Conservation (phyloP, 805 yeast genomes). For the Wickerhamiella sorbophila region DNA sequence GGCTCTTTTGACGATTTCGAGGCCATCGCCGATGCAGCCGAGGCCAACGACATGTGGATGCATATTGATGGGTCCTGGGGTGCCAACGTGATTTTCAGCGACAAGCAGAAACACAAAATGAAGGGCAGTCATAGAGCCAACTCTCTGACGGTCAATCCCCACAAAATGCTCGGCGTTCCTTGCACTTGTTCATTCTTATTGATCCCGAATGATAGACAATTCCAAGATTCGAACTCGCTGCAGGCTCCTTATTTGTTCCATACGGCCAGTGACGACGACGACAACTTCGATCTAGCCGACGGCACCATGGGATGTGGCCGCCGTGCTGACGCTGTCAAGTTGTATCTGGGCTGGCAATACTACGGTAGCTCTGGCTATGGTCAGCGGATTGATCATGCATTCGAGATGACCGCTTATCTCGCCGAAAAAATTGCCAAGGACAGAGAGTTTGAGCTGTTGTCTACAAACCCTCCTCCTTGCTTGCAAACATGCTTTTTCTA, state of each 20-base stretch:
- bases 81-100: conserved; percentile 63
- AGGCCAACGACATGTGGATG: conserved; percentile 49
- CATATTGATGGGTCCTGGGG: conserved; percentile 92
- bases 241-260: conserved; percentile 75
- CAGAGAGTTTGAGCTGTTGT: conserved; percentile 41
- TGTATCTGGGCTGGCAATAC: conserved; percentile 69
- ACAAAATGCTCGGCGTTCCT: conserved; percentile 82
- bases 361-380: conserved; percentile 57
- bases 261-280: conserved; percentile 34
- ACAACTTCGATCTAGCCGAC: conserved; percentile 61
- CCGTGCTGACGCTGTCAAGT: conserved; percentile 65
- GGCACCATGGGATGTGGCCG: conserved; percentile 92
- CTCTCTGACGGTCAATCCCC: conserved; percentile 72
- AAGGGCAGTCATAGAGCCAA: conserved; percentile 53
- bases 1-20: conserved; percentile 66
- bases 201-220: conserved; percentile 49
- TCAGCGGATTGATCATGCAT: conserved; percentile 60
- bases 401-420: conserved; percentile 47
- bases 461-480: conserved; percentile 53
- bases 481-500: conserved; percentile 74
- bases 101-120: conserved; percentile 32
- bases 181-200: conserved; percentile 50
- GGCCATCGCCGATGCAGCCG: conserved; percentile 40
- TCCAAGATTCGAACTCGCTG: conserved; percentile 61
- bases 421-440: conserved; percentile 29